Percentiles rank a stretch among this genome's conserved stretches.
These are phyloP conservation scores for Linderina pennispora DNA, from an alignment of 192 early-diverging fungal species.

Conservation along the genomic window DNA sequence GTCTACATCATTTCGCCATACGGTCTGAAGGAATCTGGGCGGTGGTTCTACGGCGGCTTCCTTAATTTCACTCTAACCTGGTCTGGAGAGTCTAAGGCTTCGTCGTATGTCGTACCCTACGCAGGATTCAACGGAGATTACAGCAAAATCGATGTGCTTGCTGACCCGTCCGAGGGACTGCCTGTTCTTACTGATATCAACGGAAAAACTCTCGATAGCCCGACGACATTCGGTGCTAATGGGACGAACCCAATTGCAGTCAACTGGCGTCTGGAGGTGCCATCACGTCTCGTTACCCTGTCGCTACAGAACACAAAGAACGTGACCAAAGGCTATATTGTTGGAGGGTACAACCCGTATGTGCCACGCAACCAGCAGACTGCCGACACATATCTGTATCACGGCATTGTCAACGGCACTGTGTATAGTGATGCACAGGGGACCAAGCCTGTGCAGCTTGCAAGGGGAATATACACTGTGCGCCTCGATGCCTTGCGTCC, in stretches of 20 bases:
- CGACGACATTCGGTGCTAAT: background rate
- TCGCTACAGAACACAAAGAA: conserved; percentile 13
- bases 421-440: conserved; percentile 15
- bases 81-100: conserved; percentile 4
- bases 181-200: conserved; percentile 11
- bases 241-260: background rate
- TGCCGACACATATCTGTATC: too few relatives aligned
- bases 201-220: background rate
- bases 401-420: conserved; percentile 1
- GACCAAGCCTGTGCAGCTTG: background rate
- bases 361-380: conserved; percentile 3
- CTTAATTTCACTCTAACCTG: conserved; percentile 25
- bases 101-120: conserved; percentile 29
- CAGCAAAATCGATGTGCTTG: conserved; percentile 11
- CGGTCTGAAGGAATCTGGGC: conserved; percentile 22
- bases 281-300: conserved; percentile 10
- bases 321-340: conserved; percentile 17
- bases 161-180: conserved; percentile 6
- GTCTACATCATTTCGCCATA: conserved; percentile 26
- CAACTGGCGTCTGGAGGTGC: conserved; percentile 17
- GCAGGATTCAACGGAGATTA: conserved; percentile 44
- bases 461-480: conserved; percentile 31
- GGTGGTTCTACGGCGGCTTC: conserved; percentile 46
- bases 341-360: conserved; percentile 16
- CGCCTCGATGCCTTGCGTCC: conserved; percentile 26